Evolutionary conservation across 768 basidiomycete species (phyloP).

Genomic region (Collybia nuda): DNA sequence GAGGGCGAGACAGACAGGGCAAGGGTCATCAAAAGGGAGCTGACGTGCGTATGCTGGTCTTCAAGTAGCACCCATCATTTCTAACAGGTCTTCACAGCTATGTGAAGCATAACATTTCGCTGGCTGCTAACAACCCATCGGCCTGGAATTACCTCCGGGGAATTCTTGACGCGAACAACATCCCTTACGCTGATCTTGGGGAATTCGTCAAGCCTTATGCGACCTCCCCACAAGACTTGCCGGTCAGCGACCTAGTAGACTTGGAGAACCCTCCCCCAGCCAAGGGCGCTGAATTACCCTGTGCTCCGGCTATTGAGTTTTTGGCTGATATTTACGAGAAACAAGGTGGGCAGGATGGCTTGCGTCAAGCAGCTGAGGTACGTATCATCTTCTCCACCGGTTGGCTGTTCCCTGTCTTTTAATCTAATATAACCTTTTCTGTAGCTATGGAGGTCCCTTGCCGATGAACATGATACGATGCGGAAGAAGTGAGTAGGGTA

Average conservation of each 20-base stretch:
- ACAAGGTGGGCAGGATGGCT: slow-evolving; percentile 45
- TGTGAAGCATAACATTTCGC: slow-evolving; percentile 77
- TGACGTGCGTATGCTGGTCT: slow-evolving; percentile 56
- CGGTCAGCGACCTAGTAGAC: slow-evolving; percentile 51
- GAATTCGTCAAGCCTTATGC: slow-evolving; percentile 72
- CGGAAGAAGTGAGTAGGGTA: slow-evolving; percentile 59
- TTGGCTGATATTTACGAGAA: slow-evolving; percentile 74
- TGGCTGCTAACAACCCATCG: slow-evolving; percentile 90
- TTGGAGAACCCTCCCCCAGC: slow-evolving; percentile 74
- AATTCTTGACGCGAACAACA: slow-evolving; percentile 59
- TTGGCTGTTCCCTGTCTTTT: not conserved
- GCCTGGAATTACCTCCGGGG: slow-evolving; percentile 98
- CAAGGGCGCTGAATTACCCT: slow-evolving; percentile 69
- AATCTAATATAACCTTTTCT: not conserved
- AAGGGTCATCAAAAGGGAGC: slow-evolving; percentile 63
- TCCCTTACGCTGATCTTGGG: slow-evolving; percentile 53
- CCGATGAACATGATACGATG: slow-evolving; percentile 69
- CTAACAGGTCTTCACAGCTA: slow-evolving; percentile 45
- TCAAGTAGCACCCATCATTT: slow-evolving; percentile 1
- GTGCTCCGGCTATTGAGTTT: slow-evolving; percentile 80
- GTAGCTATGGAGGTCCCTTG: slow-evolving; percentile 73
- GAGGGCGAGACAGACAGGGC: slow-evolving; percentile 62
- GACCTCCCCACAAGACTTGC: slow-evolving; percentile 23
- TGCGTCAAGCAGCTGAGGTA: slow-evolving; percentile 52
- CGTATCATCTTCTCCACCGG: slow-evolving; percentile 7